These are phyloP conservation scores for Tetrastigma voinierianum DNA, from an alignment of 164 flowering plant genomes.

Conservation along the genomic window DNA sequence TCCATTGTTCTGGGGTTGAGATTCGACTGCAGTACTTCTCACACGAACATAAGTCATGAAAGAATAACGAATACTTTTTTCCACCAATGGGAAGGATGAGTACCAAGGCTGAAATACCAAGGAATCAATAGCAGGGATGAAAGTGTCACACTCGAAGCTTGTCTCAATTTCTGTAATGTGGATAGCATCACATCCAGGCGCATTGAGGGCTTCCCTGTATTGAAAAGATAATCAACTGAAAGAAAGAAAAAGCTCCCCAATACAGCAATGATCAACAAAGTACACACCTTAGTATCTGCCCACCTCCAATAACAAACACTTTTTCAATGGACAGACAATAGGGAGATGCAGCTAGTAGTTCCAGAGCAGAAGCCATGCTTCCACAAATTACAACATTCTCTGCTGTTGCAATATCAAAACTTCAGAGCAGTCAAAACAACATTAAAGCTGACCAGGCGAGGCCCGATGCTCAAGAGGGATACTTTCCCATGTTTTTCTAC, in stretches of 20 bases:
- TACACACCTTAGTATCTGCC: slow-evolving; percentile 68
- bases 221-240: slow-evolving; percentile 1
- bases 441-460: slow-evolving; percentile 82
- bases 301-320: slow-evolving; percentile 91
- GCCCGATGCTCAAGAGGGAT: slow-evolving; percentile 72
- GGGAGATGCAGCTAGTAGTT: slow-evolving; percentile 72
- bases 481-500: slow-evolving; percentile 96
- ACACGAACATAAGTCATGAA: slow-evolving; percentile 80
- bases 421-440: slow-evolving; percentile 80
- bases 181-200: slow-evolving; percentile 77
- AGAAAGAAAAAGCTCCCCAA: not conserved
- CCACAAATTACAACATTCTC: slow-evolving; percentile 91
- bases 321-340: slow-evolving; percentile 78
- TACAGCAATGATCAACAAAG: slow-evolving; percentile 6
- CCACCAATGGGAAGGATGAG: slow-evolving; percentile 72
- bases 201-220: slow-evolving; percentile 78
- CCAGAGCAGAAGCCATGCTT: slow-evolving; percentile 77
- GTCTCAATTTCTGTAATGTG: slow-evolving; percentile 82
- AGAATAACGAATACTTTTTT: slow-evolving; percentile 58
- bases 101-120: slow-evolving; percentile 77
- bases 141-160: slow-evolving; percentile 79
- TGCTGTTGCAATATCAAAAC: slow-evolving; percentile 69
- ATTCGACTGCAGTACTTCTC: slow-evolving; percentile 37
- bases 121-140: slow-evolving; percentile 69
- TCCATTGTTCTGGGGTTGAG: slow-evolving; percentile 26